A percentile compares a stretch with the other conserved stretches of the same genome.
These are phyloP conservation scores for Lolium perenne DNA, from an alignment of 176 grass and related monocot species.

Conservation along the genomic window DNA sequence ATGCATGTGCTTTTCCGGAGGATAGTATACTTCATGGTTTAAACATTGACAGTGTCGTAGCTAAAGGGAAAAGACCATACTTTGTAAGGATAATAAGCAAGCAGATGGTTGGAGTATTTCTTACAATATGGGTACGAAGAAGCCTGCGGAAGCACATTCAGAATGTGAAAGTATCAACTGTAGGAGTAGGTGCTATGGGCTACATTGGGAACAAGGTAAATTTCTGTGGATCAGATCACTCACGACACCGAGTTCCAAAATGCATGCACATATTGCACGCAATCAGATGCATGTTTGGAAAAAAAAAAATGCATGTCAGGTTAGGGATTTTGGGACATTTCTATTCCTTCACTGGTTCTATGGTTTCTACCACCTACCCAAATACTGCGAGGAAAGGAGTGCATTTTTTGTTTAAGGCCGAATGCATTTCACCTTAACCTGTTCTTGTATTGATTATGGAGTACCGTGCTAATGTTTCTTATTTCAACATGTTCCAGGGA, in stretches of 20 bases:
- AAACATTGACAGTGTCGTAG: slow-evolving; percentile 41
- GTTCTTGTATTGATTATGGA: slow-evolving; percentile 21
- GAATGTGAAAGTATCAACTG: slow-evolving; percentile 89
- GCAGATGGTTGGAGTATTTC: slow-evolving; percentile 94
- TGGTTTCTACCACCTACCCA: neutral
- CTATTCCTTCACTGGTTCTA: neutral
- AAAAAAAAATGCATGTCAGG: neutral
- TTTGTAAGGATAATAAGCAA: slow-evolving; percentile 98
- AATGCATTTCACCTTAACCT: slow-evolving; percentile 8
- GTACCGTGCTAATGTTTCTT: slow-evolving; percentile 28
- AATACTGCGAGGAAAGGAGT: neutral
- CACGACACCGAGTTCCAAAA: slow-evolving; percentile 25
- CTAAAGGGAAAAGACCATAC: slow-evolving; percentile 68
- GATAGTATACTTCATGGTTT: slow-evolving; percentile 55
- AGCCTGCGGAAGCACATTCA: slow-evolving; percentile 89
- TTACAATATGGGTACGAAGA: slow-evolving; percentile 93
- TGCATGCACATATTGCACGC: neutral
- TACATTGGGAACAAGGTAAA: slow-evolving; percentile 95
- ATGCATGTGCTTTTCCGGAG: slow-evolving; percentile 48
- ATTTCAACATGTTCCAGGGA: slow-evolving; percentile 67
- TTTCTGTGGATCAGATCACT: slow-evolving; percentile 13
- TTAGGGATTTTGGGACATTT: neutral
- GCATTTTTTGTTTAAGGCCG: slow-evolving; percentile 20
- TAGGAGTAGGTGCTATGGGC: slow-evolving; percentile 92
- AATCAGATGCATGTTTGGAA: neutral